Conservation (phyloP, 2,329 filamentous ascomycete genomes). For the Colletotrichum sp. region DNA sequence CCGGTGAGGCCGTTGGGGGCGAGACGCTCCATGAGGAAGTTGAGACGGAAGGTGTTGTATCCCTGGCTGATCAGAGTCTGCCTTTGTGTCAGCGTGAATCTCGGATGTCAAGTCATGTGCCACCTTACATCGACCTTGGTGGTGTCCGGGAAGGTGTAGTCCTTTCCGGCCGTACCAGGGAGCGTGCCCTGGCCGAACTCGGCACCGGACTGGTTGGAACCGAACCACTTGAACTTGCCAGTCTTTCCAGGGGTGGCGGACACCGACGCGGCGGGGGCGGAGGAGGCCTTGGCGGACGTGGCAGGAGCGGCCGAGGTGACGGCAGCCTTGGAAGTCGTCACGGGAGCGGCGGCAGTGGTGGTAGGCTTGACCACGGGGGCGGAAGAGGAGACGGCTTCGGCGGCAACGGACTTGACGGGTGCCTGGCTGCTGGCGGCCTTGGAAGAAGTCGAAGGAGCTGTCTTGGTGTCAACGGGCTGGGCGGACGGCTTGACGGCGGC, state of each 20-base stretch:
- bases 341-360: neutral
- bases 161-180: slow-evolving; percentile 61
- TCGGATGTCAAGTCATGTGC: neutral
- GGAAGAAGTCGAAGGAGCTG: neutral
- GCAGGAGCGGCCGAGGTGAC: neutral
- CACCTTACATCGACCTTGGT: slow-evolving; percentile 43
- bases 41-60: slow-evolving; percentile 61
- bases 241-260: neutral
- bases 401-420: neutral
- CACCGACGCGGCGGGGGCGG: neutral
- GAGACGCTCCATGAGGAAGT: slow-evolving; percentile 63
- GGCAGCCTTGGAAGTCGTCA: neutral
- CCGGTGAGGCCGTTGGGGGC: slow-evolving; percentile 48
- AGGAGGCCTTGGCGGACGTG: neutral
- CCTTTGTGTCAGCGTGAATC: neutral
- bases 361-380: neutral
- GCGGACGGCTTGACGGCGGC: neutral
- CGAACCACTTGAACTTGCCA: slow-evolving; percentile 44
- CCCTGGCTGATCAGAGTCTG: slow-evolving; percentile 54
- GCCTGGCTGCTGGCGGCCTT: neutral
- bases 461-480: slow-evolving; percentile 7
- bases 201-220: slow-evolving; percentile 56
- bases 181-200: slow-evolving; percentile 66
- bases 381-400: neutral
- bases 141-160: slow-evolving; percentile 67